A percentile compares a stretch with the other conserved stretches of the same genome.
Conservation (phyloP, 1,284 basidiomycete species). For the Paramarasmius palmivorus region DNA sequence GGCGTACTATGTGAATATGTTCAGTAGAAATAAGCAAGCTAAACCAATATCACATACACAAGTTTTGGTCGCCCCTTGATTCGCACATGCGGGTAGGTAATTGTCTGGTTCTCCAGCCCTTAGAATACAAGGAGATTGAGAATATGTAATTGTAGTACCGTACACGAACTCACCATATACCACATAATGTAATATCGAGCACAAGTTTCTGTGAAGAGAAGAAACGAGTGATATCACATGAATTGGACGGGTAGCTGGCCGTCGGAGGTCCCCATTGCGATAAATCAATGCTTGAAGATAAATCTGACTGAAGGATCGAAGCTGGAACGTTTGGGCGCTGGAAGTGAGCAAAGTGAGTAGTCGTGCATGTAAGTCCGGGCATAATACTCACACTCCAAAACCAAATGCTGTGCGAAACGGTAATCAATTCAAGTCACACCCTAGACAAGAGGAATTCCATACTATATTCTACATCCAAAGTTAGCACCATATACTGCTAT, state of each 20-base stretch:
- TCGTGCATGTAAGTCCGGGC: not conserved
- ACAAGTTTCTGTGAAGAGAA: slow-evolving; percentile 58
- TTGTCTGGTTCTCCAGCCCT: slow-evolving; percentile 14
- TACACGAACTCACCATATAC: slow-evolving; percentile 39
- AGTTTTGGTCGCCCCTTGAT: slow-evolving; percentile 10
- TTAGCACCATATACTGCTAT: slow-evolving; percentile 11
- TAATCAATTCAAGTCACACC: not conserved
- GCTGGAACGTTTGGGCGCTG: slow-evolving; percentile 43
- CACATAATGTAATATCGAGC: slow-evolving; percentile 54
- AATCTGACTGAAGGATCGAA: slow-evolving; percentile 34
- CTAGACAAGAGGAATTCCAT: slow-evolving; percentile 11
- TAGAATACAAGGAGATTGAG: not conserved
- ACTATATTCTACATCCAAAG: slow-evolving; percentile 21
- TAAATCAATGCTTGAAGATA: slow-evolving; percentile 46
- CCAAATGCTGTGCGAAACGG: slow-evolving; percentile 51
- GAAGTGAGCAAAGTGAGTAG: not conserved
- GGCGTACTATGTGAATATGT: slow-evolving; percentile 8
- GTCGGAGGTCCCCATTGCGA: slow-evolving; percentile 59
- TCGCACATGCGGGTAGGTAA: slow-evolving; percentile 12
- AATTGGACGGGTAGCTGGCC: slow-evolving; percentile 47
- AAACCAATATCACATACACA: slow-evolving; percentile 7
- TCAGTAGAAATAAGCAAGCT: not conserved
- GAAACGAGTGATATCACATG: slow-evolving; percentile 49
- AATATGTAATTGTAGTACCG: not conserved
- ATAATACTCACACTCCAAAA: slow-evolving; percentile 54